Evolutionary conservation across 192 early-diverging fungal species (phyloP).

Genomic region (Podochytrium sp.): DNA sequence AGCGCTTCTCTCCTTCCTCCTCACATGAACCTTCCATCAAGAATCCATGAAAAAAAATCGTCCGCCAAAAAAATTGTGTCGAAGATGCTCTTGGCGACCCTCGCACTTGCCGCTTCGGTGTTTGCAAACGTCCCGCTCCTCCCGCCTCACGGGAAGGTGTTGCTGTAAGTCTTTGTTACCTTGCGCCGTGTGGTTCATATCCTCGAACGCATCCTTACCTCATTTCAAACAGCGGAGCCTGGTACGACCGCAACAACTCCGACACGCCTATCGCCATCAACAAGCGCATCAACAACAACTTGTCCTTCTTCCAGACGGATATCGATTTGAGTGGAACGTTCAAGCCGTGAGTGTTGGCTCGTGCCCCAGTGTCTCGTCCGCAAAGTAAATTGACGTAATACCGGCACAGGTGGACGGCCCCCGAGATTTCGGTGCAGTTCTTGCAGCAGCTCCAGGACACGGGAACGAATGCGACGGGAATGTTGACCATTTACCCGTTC

Average conservation of each 20-base stretch:
- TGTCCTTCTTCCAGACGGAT: constrained; percentile 32
- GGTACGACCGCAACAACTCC: constrained; percentile 25
- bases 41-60: too few species aligned
- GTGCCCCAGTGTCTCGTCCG: too few species aligned
- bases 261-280: constrained; percentile 17
- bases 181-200: too few species aligned
- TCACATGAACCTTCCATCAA: too few species aligned
- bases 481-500: constrained; percentile 19
- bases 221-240: constrained; percentile 3
- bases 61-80: too few species aligned
- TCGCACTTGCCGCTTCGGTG: not conserved
- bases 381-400: too few species aligned
- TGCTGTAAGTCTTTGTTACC: too few species aligned
- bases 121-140: not conserved
- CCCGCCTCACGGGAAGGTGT: not conserved
- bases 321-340: constrained; percentile 29
- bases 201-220: too few species aligned
- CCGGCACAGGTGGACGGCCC: constrained; percentile 12
- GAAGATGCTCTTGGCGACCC: not conserved
- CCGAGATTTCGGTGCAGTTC: not conserved
- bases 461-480: not conserved
- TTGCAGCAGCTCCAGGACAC: not conserved
- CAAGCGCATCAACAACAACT: constrained; percentile 8
- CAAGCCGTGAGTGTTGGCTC: constrained; percentile 7
- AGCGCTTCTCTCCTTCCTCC: too few species aligned